Evolutionary conservation across 169 alveolate genomes (phyloP), one percentile per base, ranked within the genome.

Genomic region (Cryptosporidium felis): DNA sequence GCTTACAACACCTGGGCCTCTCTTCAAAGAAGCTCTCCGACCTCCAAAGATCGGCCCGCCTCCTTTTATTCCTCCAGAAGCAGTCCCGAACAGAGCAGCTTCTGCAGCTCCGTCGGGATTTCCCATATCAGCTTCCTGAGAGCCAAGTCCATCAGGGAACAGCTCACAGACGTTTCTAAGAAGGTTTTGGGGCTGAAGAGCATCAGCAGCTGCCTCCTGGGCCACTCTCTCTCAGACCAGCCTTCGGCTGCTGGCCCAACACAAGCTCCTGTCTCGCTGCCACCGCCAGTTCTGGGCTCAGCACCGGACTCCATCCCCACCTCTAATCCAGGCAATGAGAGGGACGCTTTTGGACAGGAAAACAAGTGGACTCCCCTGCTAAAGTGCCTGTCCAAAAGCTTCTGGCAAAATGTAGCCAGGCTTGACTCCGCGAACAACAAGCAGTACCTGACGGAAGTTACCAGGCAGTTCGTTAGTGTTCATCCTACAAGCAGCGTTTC

Each of bases 401-500:
- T 89, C 80, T 92, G 80, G 88, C 80, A 63, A 45, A 81, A 92
- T 65, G 62, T 82, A 16, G 94, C 94, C 12, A 62, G 53, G 42
- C 38, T 80, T 5, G 88, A 89, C 38, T 53, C 91, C 18, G 82
- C 14, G 14, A 53, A n/a, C 26, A 53, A 58, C 16, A 81, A 56
- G 49, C 91, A 81, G 26, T 88, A 88, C 60, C 36, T 61, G 34
- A 88, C 91, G 5, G 74, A 65, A 14, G 45, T 53, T 26, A 53
- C 42, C 5, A 89, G 82, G 46, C 67, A 89, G 46, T 53, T 82
- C 38, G 91, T 92, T 18, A 63, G 85, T 23, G 63, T 92, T 12
- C 96, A 93, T 46, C 96, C 95, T 10, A 91, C 94, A 14, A 89
- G 94, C 51, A 91, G 93, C 21, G 80, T 92, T 30, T 88, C 80